phyloP scores from a whole-genome alignment of 441 rosid species.

The Hypseocharis bilobata region DNA sequence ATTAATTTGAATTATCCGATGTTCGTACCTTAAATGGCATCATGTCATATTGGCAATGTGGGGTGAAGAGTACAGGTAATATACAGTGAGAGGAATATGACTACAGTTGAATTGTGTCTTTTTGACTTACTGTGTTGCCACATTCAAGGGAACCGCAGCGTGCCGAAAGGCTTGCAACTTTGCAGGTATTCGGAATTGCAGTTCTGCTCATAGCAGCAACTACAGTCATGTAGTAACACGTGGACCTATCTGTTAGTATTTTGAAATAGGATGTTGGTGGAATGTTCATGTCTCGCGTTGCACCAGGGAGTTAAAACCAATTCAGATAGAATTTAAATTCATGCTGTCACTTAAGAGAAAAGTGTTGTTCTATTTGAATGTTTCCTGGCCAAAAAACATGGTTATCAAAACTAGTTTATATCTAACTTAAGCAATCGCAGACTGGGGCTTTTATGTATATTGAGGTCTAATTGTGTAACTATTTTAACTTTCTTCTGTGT shows the following conservation, averaged over 20 bases:
- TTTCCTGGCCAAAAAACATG: background rate
- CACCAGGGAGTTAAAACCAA: no score
- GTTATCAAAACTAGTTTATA: background rate
- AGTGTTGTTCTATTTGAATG: background rate
- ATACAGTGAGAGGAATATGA: background rate
- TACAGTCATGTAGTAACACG: background rate
- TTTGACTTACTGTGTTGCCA: background rate
- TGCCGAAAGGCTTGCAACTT: background rate
- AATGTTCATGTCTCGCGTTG: background rate
- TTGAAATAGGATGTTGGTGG: background rate
- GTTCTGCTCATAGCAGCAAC: background rate
- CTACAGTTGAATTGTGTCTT: background rate
- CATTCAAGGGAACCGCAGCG: background rate
- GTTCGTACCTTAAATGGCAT: background rate
- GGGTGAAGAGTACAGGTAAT: background rate
- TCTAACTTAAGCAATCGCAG: background rate
- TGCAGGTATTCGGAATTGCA: background rate
- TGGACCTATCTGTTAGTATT: no score
- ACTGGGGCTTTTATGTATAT: background rate
- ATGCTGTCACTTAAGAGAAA: background rate
- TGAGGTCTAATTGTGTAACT: no score
- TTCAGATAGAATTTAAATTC: no score
- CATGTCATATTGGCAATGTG: no score
- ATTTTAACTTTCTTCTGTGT: constrained; percentile 8
- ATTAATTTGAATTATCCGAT: background rate